These are phyloP conservation scores for Saturnispora hagleri DNA, from an alignment of 805 yeast species.

Conservation along the genomic window DNA sequence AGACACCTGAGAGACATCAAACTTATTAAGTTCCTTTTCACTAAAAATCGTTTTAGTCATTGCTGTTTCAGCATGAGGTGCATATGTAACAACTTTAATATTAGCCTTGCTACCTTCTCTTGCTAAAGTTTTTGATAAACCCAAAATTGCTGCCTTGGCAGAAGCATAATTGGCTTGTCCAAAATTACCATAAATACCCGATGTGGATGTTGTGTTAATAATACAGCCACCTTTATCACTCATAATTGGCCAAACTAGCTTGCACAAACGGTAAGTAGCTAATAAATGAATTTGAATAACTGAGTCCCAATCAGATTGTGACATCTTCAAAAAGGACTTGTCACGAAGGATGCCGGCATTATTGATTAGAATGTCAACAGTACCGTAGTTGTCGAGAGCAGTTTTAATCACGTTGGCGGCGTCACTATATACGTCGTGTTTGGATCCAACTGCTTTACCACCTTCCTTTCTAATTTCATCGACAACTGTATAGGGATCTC, in stretches of 20 bases:
- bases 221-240: slow-evolving; percentile 67
- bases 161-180: slow-evolving; percentile 96
- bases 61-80: slow-evolving; percentile 97
- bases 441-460: slow-evolving; percentile 68
- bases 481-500: slow-evolving; percentile 64
- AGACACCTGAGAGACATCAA: slow-evolving; percentile 82
- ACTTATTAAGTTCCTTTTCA: slow-evolving; percentile 70
- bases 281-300: slow-evolving; percentile 74
- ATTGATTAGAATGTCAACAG: slow-evolving; percentile 77
- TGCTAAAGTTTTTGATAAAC: slow-evolving; percentile 78
- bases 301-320: slow-evolving; percentile 72
- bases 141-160: slow-evolving; percentile 84
- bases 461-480: slow-evolving; percentile 65
- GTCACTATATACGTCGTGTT: slow-evolving; percentile 70
- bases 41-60: slow-evolving; percentile 88
- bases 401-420: slow-evolving; percentile 69
- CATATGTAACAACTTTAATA: slow-evolving; percentile 73
- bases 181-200: slow-evolving; percentile 95
- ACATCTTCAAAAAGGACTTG: slow-evolving; percentile 76
- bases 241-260: slow-evolving; percentile 90
- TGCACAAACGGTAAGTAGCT: slow-evolving; percentile 74
- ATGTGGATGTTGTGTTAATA: slow-evolving; percentile 86
- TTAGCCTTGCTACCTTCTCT: slow-evolving; percentile 78
- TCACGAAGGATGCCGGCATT: slow-evolving; percentile 95
- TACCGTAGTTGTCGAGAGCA: slow-evolving; percentile 69